Evolutionary conservation across 139 green algal genomes (phyloP), one percentile per base, ranked within the genome.

Genomic region (Haematococcus sp.): DNA sequence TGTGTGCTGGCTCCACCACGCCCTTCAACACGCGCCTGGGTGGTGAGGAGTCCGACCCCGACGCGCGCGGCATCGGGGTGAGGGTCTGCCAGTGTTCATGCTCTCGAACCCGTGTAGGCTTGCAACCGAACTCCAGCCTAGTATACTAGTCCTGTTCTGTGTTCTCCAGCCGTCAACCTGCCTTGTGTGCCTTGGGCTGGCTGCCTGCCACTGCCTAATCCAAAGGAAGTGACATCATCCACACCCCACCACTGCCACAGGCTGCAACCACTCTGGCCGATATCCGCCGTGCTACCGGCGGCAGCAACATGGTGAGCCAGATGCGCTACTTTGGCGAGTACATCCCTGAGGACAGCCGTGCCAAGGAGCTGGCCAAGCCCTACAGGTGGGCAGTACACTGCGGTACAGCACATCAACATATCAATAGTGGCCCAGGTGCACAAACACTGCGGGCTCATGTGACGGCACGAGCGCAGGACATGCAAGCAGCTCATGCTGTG

Each of bases 31-130:
- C 33, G n/a, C 80, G 82, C 44, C 23, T 81, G 17, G 80, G 75
- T 25, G 31, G 33, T 28, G 80, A 85, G 73, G 80, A 85, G 66
- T 85, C 75, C 52, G 75, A 79, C 65, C 80, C 80, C 0, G 76
- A 85, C 31, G 72, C 63, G 32, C 40, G 40, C 7, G 30, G 22
- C 28, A 66, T 30, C 9, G 54, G 23, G 22, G 23, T 63, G 23
- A 7, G 23, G 5, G 23, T 11, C n/a, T n/a, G n/a, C n/a, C n/a
- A n/a, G n/a, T n/a, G n/a, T n/a, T n/a, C n/a, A n/a, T n/a, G n/a
- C n/a, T n/a, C n/a, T n/a, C n/a, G n/a, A n/a, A n/a, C n/a, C n/a
- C n/a, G n/a, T 60, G 52, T 60, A 25, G 19, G 11, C 23, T 60
- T 27, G 23, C 52, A 30, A 15, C 19, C 22, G 15, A 9, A 30